These are phyloP conservation scores for Syncephalis plumigaleata DNA, from an alignment of 371 early-diverging fungal species.

Conservation along the genomic window DNA sequence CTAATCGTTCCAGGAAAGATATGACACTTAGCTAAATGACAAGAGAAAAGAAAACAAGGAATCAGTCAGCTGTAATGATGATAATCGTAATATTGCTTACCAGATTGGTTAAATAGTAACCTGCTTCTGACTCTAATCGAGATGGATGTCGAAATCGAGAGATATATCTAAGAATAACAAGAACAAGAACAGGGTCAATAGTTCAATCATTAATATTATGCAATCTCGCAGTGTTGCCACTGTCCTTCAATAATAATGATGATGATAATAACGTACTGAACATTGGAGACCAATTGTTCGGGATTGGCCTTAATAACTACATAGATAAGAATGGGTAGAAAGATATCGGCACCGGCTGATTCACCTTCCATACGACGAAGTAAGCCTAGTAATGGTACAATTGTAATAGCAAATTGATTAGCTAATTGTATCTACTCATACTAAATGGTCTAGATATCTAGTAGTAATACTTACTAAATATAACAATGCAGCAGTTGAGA, in stretches of 20 bases:
- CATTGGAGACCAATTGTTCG: constrained; percentile 58
- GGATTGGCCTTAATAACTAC: constrained; percentile 61
- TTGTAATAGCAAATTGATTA: no score
- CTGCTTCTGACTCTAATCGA: constrained; percentile 58
- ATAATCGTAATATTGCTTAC: constrained; percentile 17
- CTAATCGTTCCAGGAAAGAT: constrained; percentile 46
- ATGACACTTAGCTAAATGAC: constrained; percentile 27
- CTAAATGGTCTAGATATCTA: neutral
- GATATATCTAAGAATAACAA: constrained; percentile 45
- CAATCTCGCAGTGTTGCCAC: neutral
- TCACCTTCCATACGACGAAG: constrained; percentile 35
- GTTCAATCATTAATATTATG: no score
- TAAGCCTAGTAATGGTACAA: no score
- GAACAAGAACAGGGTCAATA: neutral
- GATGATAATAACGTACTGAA: constrained; percentile 31
- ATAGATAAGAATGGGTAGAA: constrained; percentile 70
- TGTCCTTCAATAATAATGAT: neutral
- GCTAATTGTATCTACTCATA: no score
- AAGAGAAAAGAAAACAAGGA: no score
- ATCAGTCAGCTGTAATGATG: no score
- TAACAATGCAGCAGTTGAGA: constrained; percentile 74
- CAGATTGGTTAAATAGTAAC: constrained; percentile 69
- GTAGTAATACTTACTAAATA: constrained; percentile 31
- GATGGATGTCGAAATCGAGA: constrained; percentile 61
- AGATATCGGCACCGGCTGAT: constrained; percentile 54